Base-by-base conservation (phyloP, 2,329 filamentous ascomycete species). In the Trichoderma guizhouense region DNA sequence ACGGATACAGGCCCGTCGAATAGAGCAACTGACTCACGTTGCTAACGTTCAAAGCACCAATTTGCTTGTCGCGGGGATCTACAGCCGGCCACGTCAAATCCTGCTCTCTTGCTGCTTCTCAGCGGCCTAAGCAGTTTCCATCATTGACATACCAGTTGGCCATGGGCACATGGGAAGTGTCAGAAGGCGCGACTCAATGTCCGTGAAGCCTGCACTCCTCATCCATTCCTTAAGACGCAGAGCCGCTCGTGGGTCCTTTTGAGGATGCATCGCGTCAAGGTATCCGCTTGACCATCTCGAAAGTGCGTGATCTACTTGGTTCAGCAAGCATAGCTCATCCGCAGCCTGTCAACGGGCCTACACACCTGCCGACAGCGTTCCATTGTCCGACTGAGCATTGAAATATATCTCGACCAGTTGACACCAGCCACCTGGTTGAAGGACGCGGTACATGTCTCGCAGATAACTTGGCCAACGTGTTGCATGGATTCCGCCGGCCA, bases 351-450 rank as follows among this genome's bases (percentile, higher is more conserved):
- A 12, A 57, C 4, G 30, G 4, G 11, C 7, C 43, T 24, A 62
- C 85, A 80, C 77, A 86, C 89, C 85, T 65, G 90, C 86, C 12
- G 89, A 90, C 76, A 96, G 83, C n/a, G 89, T 90, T 6, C 94
- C 94, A 76, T 93, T 97, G 76, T 95, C 90, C 0, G 93, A 97
- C 79, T 97, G 95, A 30, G 93, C 90, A 74, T 94, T 93, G 80
- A 91, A 91, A 78, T 97, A 94, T 76, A 95, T 88, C 78, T 97
- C 95, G n/a, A 93, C 88, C 87, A 97, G 91, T 78, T 97, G 94
- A 72, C 92, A 87, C 93, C 94, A 97, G 1, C 95, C 94, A 2
- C 91, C 92, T 7, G 90, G 91, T 65, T 89, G 91, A 74, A 95
- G 83, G 11, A 94, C 86, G 26, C 89, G 86, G 74, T 89, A 88